A percentile compares a stretch with the other conserved stretches of the same genome.
These are phyloP conservation scores for Graphilbum sp. DNA, from an alignment of 2,329 filamentous ascomycete genomes.

Conservation along the genomic window DNA sequence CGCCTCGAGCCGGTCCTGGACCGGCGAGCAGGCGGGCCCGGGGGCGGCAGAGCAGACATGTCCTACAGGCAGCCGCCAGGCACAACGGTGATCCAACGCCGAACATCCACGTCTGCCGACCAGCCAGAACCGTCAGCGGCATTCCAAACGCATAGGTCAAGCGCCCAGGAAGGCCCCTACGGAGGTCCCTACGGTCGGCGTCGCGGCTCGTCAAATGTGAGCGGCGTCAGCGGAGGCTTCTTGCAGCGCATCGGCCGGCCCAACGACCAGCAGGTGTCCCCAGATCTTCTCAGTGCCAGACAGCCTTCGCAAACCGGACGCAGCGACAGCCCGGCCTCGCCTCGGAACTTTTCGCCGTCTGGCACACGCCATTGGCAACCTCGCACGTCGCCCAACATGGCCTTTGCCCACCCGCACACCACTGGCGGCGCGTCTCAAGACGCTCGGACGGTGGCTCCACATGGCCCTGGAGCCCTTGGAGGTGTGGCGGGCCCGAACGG, in stretches of 20 bases:
- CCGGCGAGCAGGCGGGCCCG: constrained; percentile 57
- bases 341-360: constrained; percentile 24
- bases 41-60: constrained; percentile 49
- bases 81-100: constrained; percentile 50
- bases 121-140: constrained; percentile 65
- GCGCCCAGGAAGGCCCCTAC: constrained; percentile 49
- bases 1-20: constrained; percentile 81
- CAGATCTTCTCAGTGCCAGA: constrained; percentile 26
- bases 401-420: constrained; percentile 2
- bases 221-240: constrained; percentile 62
- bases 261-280: constrained; percentile 23
- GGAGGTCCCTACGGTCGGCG: constrained; percentile 54
- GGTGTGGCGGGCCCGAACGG: too few species aligned
- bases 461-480: background rate
- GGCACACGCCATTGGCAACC: constrained; percentile 22
- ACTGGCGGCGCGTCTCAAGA: background rate
- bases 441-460: background rate
- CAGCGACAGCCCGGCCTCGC: constrained; percentile 33
- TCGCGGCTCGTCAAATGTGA: constrained; percentile 80
- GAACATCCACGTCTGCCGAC: constrained; percentile 44
- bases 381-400: constrained; percentile 23
- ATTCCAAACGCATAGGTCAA: constrained; percentile 64
- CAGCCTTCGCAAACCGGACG: constrained; percentile 33
- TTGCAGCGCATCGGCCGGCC: constrained; percentile 37
- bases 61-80: constrained; percentile 46